phyloP scores from a whole-genome alignment of 2,329 filamentous ascomycete species.

The Phialemonium atrogriseum region DNA sequence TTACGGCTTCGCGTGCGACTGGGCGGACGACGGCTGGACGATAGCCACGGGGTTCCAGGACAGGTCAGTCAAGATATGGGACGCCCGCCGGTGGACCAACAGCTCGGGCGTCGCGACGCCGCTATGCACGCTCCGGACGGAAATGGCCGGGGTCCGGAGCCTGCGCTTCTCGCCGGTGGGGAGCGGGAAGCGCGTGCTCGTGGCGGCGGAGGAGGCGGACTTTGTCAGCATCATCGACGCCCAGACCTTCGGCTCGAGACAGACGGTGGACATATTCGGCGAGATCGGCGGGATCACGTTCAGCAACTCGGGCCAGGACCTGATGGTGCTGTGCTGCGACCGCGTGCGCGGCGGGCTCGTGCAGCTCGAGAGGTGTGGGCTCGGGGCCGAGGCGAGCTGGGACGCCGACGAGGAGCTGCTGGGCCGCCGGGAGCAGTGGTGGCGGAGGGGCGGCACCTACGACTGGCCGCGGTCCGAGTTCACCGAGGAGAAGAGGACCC shows the following conservation, averaged over 20 bases:
- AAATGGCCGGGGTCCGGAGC: constrained; percentile 61
- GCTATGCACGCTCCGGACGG: constrained; percentile 48
- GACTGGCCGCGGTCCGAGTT: constrained; percentile 18
- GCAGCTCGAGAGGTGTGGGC: constrained; percentile 45
- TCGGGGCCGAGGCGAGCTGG: constrained; percentile 24
- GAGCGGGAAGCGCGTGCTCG: constrained; percentile 56
- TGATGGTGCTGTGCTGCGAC: constrained; percentile 64
- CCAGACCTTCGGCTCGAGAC: constrained; percentile 53
- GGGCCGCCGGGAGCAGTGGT: constrained; percentile 5
- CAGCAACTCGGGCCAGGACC: constrained; percentile 55
- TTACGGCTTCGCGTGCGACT: constrained; percentile 69
- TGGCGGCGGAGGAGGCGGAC: constrained; percentile 70
- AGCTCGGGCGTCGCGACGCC: constrained; percentile 38
- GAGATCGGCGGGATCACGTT: constrained; percentile 64
- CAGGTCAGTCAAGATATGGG: constrained; percentile 65
- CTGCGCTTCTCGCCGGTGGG: constrained; percentile 66
- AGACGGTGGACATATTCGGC: constrained; percentile 67
- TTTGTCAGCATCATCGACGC: constrained; percentile 64
- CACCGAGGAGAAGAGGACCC: constrained; percentile 10
- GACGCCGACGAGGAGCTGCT: constrained; percentile 8
- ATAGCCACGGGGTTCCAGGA: constrained; percentile 74
- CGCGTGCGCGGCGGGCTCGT: constrained; percentile 57
- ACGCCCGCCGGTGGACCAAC: constrained; percentile 60
- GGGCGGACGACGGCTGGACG: constrained; percentile 69
- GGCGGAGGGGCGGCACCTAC: constrained; percentile 6